Base-by-base conservation (phyloP, 2,329 filamentous ascomycete species). In the Bipolaris bicolor region DNA sequence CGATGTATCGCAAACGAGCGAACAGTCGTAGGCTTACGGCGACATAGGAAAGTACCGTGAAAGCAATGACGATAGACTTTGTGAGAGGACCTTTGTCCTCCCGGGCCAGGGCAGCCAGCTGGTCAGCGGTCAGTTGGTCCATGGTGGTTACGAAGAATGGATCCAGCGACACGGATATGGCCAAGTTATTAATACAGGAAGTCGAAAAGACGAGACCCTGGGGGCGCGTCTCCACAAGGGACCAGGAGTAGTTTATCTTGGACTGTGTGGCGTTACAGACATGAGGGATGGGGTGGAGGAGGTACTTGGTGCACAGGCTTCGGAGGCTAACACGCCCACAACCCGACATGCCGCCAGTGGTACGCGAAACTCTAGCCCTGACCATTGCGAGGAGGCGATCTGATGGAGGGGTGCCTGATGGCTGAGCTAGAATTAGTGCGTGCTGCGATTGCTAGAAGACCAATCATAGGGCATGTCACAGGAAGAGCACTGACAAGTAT, bases 21-120 rank as follows among this genome's bases (percentile, higher is more conserved):
- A 59, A 67, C 22, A 69, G 43, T 13, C 69, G 67, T 10, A 71
- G 57, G 20, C 45, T 49, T 3, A 72, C 64, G 11, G 55, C 66
- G 4, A 69, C 36, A 18, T 66, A 60, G 2, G 68, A 44, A 4
- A 71, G 36, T 13, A 53, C 29, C 1, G 68, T 67, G 49, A 71
- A 72, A 7, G 60, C 22, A 37, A 65, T 50, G 9, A 67, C 53
- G 5, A 70, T 60, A 1, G 52, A 56, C 26, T 58, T 60, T 26
- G 57, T 58, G 10, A 61, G 36, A 18, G 67, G 62, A 9, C 65
- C 63, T 9, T 41, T 46, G 40, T 70, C 57, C 5, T 70, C 65
- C 33, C 55, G 49, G n/a, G 49, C 55, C 33, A 70, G 31, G 15
- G 18, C 39, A 15, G 61, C 65, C 40, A 65, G 40, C 36, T 62